Evolutionary conservation across 345 rosid genomes (phyloP), one percentile per base, ranked within the genome.

Genomic region (Populus nigra): DNA sequence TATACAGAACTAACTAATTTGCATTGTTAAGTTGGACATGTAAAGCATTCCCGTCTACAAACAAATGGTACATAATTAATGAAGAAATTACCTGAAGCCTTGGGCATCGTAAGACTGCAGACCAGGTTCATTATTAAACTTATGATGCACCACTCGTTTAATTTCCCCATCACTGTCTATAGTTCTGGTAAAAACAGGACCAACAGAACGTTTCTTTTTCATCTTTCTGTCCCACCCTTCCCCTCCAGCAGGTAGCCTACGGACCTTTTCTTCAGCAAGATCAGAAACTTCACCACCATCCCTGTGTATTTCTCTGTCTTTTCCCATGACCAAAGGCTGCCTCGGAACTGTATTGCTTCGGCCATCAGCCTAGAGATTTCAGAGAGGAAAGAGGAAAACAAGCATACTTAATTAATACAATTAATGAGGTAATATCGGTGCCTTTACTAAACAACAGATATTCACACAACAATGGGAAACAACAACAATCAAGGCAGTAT

Each of bases 181-280:
- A 59, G 87, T 74, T 82, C 92, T 81, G 76, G 81, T 68, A 66
- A 81, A 83, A 69, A 82, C 85, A 55, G 75, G 73, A 62, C 91
- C 88, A 8, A 83, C 81, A 27, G 93, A 85, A 50, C 89, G 89
- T 79, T 77, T 89, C 84, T 83, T 84, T 84, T 84, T 88, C 84
- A 84, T 85, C 83, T 83, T 89, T 76, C 79, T 86, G 38, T 88
- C 91, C 93, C 93, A 89, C 36, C 90, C 87, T 76, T 89, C 92
- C 67, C 89, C 89, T 74, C 88, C 89, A 74, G 85, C 83, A 76
- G 91, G 85, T 80, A 89, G 69, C 80, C 84, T 84, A 35, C 85
- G 85, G 66, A 81, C 74, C 81, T 86, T 89, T 77, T 87, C 93
- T 79, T 88, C 90, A 8, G 80, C 70, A 36, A 81, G 43, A 78